Percentiles rank a stretch among this genome's conserved stretches.
Evolutionary conservation across 2,329 filamentous ascomycete species (phyloP).

Genomic region (Emergomyces pasteurianus): DNA sequence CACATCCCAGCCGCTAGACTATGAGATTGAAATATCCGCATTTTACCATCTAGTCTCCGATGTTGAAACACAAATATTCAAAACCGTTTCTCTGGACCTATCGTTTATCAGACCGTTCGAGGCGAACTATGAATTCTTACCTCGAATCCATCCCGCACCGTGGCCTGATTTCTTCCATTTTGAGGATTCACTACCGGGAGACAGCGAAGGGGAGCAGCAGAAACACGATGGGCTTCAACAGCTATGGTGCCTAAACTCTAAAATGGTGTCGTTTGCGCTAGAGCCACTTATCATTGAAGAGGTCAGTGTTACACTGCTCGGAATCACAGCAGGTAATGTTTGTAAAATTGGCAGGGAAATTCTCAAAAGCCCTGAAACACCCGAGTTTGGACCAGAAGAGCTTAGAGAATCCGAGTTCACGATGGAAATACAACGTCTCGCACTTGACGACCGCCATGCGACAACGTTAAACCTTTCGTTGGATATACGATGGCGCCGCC

Average conservation of each 20-base stretch:
- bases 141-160: slow-evolving; percentile 60
- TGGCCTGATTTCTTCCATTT: slow-evolving; percentile 83
- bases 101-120: slow-evolving; percentile 76
- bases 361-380: slow-evolving; percentile 18
- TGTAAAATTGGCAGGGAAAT: slow-evolving; percentile 37
- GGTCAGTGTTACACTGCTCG: slow-evolving; percentile 50
- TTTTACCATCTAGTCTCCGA: slow-evolving; percentile 72
- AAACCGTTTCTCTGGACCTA: slow-evolving; percentile 56
- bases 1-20: slow-evolving; percentile 42
- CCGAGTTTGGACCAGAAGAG: slow-evolving; percentile 50
- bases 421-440: slow-evolving; percentile 61
- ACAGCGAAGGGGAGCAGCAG: slow-evolving; percentile 21
- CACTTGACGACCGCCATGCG: slow-evolving; percentile 69
- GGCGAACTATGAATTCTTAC: slow-evolving; percentile 77
- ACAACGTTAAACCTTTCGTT: slow-evolving; percentile 64
- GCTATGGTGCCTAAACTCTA: slow-evolving; percentile 65
- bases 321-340: slow-evolving; percentile 49
- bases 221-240: slow-evolving; percentile 55
- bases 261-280: slow-evolving; percentile 61
- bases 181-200: slow-evolving; percentile 30
- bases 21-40: slow-evolving; percentile 60
- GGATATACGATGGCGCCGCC: slow-evolving; percentile 64
- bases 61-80: slow-evolving; percentile 65
- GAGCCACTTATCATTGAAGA: slow-evolving; percentile 52
- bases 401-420: slow-evolving; percentile 62